phyloP scores from a whole-genome alignment of 306 rosid genomes.

The Amphicarpaea edgeworthii region DNA sequence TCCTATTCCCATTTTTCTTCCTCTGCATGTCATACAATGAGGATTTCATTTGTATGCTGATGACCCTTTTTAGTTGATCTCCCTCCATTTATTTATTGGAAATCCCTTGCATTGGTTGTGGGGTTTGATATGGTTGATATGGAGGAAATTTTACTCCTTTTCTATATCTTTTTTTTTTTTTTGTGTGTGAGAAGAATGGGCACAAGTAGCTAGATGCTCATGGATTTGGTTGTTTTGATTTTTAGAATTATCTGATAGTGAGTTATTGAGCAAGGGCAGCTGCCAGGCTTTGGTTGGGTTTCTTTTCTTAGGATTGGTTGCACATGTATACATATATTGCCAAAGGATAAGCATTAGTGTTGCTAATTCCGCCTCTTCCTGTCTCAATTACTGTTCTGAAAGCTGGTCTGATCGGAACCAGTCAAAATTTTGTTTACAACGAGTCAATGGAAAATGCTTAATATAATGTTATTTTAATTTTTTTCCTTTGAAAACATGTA shows the following conservation, averaged over 20 bases:
- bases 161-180: too few relatives aligned
- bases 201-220: constrained; percentile 17
- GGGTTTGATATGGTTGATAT: constrained; percentile 37
- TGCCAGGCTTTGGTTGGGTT: constrained; percentile 27
- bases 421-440: too few relatives aligned
- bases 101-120: constrained; percentile 3
- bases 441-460: too few relatives aligned
- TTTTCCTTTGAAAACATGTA: too few relatives aligned
- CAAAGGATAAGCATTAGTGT: background rate
- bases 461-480: too few relatives aligned
- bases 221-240: constrained; percentile 21
- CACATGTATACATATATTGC: constrained; percentile 7
- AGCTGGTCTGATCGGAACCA: too few relatives aligned
- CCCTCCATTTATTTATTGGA: constrained; percentile 49
- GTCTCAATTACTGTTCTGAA: background rate
- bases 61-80: constrained; percentile 44
- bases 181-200: background rate
- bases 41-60: constrained; percentile 60
- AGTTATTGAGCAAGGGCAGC: constrained; percentile 30
- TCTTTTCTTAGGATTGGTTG: constrained; percentile 22
- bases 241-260: constrained; percentile 13
- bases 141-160: background rate
- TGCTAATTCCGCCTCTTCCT: constrained; percentile 5
- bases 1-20: constrained; percentile 62
- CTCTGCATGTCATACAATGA: constrained; percentile 50